These are phyloP conservation scores for Pythium sp. DNA, from an alignment of 352 stramenopile genomes.

Conservation along the genomic window DNA sequence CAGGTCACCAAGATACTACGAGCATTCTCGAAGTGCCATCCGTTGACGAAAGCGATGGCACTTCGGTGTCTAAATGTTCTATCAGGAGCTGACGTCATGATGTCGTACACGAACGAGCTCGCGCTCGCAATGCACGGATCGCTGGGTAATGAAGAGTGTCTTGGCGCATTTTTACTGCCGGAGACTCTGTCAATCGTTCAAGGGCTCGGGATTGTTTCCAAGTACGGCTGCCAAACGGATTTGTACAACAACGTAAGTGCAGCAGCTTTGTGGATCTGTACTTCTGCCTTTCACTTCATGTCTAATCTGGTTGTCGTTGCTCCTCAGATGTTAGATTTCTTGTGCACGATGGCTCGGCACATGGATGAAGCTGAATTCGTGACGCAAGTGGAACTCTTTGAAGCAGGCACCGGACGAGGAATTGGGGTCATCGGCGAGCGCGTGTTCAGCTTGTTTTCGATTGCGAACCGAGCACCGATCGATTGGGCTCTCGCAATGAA, in stretches of 20 bases:
- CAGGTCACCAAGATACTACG: background rate
- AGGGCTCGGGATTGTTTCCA: background rate
- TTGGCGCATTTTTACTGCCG: background rate
- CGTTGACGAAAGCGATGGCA: background rate
- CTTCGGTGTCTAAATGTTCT: slow-evolving; percentile 9
- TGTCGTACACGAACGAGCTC: slow-evolving; percentile 12
- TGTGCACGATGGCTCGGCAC: background rate
- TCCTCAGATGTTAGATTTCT: slow-evolving; percentile 6
- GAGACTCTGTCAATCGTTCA: background rate
- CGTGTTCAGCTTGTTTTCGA: background rate
- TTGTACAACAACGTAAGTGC: slow-evolving; percentile 4
- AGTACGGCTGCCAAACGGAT: background rate
- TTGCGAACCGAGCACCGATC: background rate
- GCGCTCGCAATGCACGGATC: background rate
- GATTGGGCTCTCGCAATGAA: slow-evolving; percentile 2
- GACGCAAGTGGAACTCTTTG: background rate
- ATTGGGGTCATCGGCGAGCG: background rate
- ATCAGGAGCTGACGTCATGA: slow-evolving; percentile 9
- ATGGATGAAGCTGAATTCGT: background rate
- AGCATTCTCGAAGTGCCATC: background rate
- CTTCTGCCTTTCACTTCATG: background rate
- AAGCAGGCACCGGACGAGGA: background rate
- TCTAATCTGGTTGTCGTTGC: background rate
- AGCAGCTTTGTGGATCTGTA: background rate
- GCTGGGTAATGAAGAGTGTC: background rate